phyloP scores from a whole-genome alignment of 2,329 filamentous ascomycete species.

The Boeremia exigua region DNA sequence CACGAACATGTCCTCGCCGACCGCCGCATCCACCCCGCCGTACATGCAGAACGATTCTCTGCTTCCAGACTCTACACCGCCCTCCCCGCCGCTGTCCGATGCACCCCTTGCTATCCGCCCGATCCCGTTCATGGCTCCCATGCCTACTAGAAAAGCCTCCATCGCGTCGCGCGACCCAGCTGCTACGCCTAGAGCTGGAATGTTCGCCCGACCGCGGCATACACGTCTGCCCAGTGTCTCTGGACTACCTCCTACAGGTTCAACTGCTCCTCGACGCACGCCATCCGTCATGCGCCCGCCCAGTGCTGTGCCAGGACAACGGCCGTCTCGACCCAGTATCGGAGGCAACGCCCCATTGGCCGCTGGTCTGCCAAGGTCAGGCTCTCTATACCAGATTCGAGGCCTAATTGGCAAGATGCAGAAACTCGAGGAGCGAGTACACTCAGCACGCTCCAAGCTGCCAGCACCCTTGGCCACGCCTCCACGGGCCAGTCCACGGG shows the following conservation, averaged over 20 bases:
- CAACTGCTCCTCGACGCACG: slow-evolving; percentile 49
- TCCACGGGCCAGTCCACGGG: slow-evolving; percentile 78
- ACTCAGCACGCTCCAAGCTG: slow-evolving; percentile 88
- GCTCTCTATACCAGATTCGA: slow-evolving; percentile 90
- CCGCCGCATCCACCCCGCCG: slow-evolving; percentile 85
- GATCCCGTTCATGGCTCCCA: slow-evolving; percentile 50
- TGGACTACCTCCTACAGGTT: slow-evolving; percentile 45
- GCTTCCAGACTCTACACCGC: slow-evolving; percentile 77
- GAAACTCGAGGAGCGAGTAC: slow-evolving; percentile 89
- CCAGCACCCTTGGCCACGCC: slow-evolving; percentile 81
- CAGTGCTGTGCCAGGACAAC: slow-evolving; percentile 38
- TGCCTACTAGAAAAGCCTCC: slow-evolving; percentile 50
- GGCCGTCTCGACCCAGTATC: slow-evolving; percentile 52
- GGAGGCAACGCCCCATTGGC: slow-evolving; percentile 56
- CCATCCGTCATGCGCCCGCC: slow-evolving; percentile 49
- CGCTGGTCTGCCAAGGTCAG: slow-evolving; percentile 61
- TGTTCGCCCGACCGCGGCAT: slow-evolving; percentile 56
- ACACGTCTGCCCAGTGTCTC: slow-evolving; percentile 66
- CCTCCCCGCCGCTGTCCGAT: slow-evolving; percentile 93
- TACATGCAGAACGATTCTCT: slow-evolving; percentile 68
- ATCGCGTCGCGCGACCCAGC: slow-evolving; percentile 57
- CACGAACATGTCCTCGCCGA: slow-evolving; percentile 85
- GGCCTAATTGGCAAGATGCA: slow-evolving; percentile 97
- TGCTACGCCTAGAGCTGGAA: slow-evolving; percentile 61
- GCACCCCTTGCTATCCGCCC: slow-evolving; percentile 65